Evolutionary conservation across 441 rosid species (phyloP).

Genomic region (Populus hybrid): DNA sequence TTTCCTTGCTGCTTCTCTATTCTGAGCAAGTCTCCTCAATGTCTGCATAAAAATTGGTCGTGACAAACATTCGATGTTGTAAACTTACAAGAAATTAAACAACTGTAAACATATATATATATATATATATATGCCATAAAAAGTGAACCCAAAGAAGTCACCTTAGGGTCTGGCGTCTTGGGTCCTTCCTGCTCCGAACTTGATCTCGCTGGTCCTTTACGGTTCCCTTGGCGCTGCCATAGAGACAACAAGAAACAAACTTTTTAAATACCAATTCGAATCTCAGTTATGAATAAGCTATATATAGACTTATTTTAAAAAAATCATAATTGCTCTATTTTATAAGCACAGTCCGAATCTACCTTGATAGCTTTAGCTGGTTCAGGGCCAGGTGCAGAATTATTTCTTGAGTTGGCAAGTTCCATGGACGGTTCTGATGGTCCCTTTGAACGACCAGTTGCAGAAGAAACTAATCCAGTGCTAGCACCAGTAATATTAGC

Average conservation of each 20-base stretch:
- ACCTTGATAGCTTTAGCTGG: slow-evolving; percentile 79
- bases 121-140: background rate
- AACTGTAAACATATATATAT: background rate
- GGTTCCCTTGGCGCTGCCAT: slow-evolving; percentile 71
- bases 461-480: slow-evolving; percentile 47
- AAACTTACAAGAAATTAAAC: background rate
- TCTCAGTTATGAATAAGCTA: slow-evolving; percentile 29
- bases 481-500: slow-evolving; percentile 23
- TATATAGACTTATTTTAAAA: slow-evolving; percentile 1
- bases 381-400: slow-evolving; percentile 36
- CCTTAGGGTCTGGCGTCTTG: slow-evolving; percentile 92
- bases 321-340: background rate
- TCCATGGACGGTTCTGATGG: slow-evolving; percentile 72
- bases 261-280: slow-evolving; percentile 23
- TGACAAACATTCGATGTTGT: slow-evolving; percentile 5
- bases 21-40: slow-evolving; percentile 96
- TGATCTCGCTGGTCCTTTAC: slow-evolving; percentile 66
- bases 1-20: slow-evolving; percentile 99
- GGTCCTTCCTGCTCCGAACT: slow-evolving; percentile 85
- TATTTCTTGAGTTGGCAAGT: slow-evolving; percentile 49
- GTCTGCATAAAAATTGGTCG: slow-evolving; percentile 41
- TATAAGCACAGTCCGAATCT: background rate
- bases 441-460: slow-evolving; percentile 68
- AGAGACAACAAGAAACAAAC: slow-evolving; percentile 10
- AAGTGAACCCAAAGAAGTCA: slow-evolving; percentile 17